Percentiles rank a stretch among this genome's conserved stretches.
phyloP scores from a whole-genome alignment of 176 grass and related monocot genomes.

The Eragrostis curvula region DNA sequence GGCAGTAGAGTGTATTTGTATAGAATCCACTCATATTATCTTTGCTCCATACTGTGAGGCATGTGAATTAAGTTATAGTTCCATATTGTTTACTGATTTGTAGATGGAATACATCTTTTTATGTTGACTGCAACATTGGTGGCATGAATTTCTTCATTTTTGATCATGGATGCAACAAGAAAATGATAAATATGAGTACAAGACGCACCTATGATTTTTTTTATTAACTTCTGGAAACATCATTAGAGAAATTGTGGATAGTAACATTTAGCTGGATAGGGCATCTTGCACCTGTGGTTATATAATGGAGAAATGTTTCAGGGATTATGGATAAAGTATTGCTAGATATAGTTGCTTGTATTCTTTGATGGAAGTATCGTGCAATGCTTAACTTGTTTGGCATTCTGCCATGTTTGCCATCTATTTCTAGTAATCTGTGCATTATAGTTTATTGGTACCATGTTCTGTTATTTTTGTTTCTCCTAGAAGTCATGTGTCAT shows the following conservation, averaged over 20 bases:
- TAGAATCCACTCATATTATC: no score
- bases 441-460: not conserved
- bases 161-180: no score
- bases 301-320: slow-evolving; percentile 18
- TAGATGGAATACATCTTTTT: no score
- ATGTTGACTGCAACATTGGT: no score
- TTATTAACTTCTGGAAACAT: no score
- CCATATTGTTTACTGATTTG: no score
- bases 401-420: not conserved
- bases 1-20: not conserved
- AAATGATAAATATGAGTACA: no score
- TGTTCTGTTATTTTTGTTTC: not conserved
- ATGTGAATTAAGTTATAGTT: not conserved
- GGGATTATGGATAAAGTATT: not conserved
- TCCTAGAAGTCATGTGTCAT: slow-evolving; percentile 1
- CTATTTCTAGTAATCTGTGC: not conserved
- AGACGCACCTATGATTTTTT: no score
- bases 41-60: not conserved
- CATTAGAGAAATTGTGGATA: not conserved
- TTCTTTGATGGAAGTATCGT: not conserved
- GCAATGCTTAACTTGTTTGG: not conserved
- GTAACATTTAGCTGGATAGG: not conserved
- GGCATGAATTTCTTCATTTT: no score
- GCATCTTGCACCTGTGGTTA: not conserved
- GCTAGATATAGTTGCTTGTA: not conserved